Evolutionary conservation across 2,329 filamentous ascomycete species (phyloP).

Genomic region (Stagonosporopsis vannaccii): DNA sequence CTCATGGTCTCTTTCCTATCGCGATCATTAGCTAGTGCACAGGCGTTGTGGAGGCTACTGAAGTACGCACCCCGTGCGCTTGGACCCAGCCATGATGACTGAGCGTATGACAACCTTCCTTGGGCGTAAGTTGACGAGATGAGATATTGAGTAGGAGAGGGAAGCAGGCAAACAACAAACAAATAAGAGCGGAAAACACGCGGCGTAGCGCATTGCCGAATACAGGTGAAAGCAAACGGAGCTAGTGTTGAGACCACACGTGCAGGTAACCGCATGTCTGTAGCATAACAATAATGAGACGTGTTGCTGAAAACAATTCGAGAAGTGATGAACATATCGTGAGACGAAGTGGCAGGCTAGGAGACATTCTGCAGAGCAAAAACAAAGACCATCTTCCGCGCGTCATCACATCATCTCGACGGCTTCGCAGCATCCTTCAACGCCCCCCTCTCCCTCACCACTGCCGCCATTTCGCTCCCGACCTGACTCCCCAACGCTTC

Average conservation of each 20-base stretch:
- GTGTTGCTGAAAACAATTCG: no score
- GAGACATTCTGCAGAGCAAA: background rate
- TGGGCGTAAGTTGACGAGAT: background rate
- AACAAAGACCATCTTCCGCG: background rate
- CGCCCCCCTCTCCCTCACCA: conserved; percentile 41
- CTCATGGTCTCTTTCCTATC: background rate
- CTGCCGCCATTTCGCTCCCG: conserved; percentile 37
- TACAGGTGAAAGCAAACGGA: background rate
- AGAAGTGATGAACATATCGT: no score
- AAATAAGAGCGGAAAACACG: background rate
- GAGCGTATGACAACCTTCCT: background rate
- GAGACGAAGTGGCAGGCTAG: no score
- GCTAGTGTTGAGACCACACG: no score
- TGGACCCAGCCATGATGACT: background rate
- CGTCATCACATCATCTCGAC: background rate
- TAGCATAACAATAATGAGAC: no score
- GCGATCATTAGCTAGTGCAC: background rate
- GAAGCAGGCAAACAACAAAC: background rate
- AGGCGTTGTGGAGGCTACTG: background rate
- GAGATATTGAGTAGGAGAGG: no score
- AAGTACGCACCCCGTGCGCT: background rate
- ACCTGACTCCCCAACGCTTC: conserved; percentile 51
- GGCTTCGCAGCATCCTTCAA: background rate
- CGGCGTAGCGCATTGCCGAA: background rate
- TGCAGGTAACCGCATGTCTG: no score